Conservation (phyloP, 768 basidiomycete genomes). For the Lactarius pseudohatsudake region DNA sequence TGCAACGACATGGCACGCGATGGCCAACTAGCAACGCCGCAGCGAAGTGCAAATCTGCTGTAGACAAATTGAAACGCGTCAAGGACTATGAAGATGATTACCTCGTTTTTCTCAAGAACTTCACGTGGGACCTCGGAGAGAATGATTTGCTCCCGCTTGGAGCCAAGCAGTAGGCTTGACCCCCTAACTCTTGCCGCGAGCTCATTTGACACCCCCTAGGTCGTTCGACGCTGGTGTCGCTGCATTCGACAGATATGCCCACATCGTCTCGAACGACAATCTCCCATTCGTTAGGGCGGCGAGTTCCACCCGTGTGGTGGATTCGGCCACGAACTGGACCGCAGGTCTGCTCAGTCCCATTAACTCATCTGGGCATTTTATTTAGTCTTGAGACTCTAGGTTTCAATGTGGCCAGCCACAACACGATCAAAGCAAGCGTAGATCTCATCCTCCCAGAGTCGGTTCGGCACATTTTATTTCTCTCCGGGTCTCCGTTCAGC, state of each 20-base stretch:
- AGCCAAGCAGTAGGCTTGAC: conserved; percentile 52
- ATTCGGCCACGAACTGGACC: conserved; percentile 70
- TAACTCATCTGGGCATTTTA: neutral
- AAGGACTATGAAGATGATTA: conserved; percentile 43
- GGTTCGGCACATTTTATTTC: conserved; percentile 38
- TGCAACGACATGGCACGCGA: conserved; percentile 80
- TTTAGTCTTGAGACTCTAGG: conserved; percentile 42
- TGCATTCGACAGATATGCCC: conserved; percentile 54
- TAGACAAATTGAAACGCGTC: conserved; percentile 56
- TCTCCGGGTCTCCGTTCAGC: neutral
- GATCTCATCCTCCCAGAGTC: conserved; percentile 58
- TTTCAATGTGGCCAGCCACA: conserved; percentile 53
- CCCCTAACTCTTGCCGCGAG: neutral
- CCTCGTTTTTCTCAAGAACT: conserved; percentile 59
- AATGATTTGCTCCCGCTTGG: conserved; percentile 69
- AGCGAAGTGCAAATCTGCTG: conserved; percentile 43
- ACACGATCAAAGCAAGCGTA: conserved; percentile 47
- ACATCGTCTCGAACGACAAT: conserved; percentile 44
- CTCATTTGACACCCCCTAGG: conserved; percentile 33
- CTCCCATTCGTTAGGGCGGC: conserved; percentile 57
- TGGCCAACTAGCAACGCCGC: conserved; percentile 61
- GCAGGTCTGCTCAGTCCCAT: conserved; percentile 43
- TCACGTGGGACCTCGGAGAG: conserved; percentile 55
- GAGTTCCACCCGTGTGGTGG: conserved; percentile 56
- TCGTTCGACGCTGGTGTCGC: conserved; percentile 52